Percentiles rank a stretch among this genome's conserved stretches.
Evolutionary conservation across 306 rosid genomes (phyloP).

Genomic region (Alnus glutinosa): DNA sequence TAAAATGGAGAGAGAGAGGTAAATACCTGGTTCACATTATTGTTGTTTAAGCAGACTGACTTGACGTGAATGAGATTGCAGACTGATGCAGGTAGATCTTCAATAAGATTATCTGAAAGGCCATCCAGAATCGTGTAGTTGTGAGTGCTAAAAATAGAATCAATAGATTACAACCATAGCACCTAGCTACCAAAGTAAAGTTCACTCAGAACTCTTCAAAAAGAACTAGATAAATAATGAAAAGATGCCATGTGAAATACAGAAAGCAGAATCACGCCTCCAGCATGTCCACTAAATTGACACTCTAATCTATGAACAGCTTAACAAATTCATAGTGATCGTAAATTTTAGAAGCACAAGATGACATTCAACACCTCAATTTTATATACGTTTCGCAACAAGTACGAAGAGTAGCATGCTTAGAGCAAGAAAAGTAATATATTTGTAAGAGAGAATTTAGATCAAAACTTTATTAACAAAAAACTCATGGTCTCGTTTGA

Average conservation of each 20-base stretch:
- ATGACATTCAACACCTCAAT: neutral
- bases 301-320: neutral
- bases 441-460: neutral
- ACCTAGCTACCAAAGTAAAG: neutral
- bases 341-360: neutral
- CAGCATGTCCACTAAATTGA: neutral
- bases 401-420: neutral
- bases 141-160: slow-evolving; percentile 2
- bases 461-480: neutral
- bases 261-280: neutral
- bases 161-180: neutral
- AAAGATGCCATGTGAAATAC: neutral
- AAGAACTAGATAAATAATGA: neutral
- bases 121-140: slow-evolving; percentile 27
- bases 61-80: slow-evolving; percentile 86
- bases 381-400: neutral
- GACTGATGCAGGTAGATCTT: slow-evolving; percentile 76
- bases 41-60: slow-evolving; percentile 80
- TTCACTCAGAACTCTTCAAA: neutral
- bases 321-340: neutral
- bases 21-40: slow-evolving; percentile 77
- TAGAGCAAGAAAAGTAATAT: neutral
- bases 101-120: slow-evolving; percentile 80
- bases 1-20: neutral
- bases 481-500: too few species aligned